Percentiles rank a stretch among this genome's conserved stretches.
phyloP scores from a whole-genome alignment of 169 alveolate species.

The Cytauxzoon felis region DNA sequence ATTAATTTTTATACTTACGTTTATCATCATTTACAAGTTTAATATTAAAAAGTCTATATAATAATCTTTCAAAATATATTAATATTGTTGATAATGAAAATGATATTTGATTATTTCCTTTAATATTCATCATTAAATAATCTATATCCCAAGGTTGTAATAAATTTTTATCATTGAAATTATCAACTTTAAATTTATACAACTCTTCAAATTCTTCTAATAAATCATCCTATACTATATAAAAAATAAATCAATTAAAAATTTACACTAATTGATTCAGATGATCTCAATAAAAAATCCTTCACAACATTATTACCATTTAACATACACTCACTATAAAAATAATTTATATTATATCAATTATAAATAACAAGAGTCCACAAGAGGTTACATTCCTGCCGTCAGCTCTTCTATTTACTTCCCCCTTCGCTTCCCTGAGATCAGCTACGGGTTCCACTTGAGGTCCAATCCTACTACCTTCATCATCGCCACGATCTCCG shows the following conservation, averaged over 20 bases:
- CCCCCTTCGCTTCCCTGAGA: too few relatives aligned
- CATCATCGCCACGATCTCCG: too few relatives aligned
- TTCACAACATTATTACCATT: constrained; percentile 12
- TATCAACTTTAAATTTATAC: not conserved
- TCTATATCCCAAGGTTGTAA: constrained; percentile 62
- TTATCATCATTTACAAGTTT: constrained; percentile 6
- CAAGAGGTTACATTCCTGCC: too few relatives aligned
- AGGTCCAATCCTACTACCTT: too few relatives aligned
- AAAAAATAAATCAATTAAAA: not conserved
- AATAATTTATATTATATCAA: not conserved
- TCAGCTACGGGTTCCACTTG: too few relatives aligned
- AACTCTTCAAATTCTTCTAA: constrained; percentile 1
- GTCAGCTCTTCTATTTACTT: too few relatives aligned
- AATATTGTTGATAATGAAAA: constrained; percentile 22
- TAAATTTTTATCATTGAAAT: not conserved
- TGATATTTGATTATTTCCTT: constrained; percentile 8
- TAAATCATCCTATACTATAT: not conserved
- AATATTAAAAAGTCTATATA: constrained; percentile 31
- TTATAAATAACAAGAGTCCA: too few relatives aligned
- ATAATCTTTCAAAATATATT: constrained; percentile 22
- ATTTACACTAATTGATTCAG: constrained; percentile 1
- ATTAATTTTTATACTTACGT: too few relatives aligned
- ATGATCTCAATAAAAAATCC: constrained; percentile 8
- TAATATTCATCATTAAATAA: constrained; percentile 10
- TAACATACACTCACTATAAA: constrained; percentile 51